phyloP scores from a whole-genome alignment of 495 filamentous ascomycete species.

The Cercophora sp. region DNA sequence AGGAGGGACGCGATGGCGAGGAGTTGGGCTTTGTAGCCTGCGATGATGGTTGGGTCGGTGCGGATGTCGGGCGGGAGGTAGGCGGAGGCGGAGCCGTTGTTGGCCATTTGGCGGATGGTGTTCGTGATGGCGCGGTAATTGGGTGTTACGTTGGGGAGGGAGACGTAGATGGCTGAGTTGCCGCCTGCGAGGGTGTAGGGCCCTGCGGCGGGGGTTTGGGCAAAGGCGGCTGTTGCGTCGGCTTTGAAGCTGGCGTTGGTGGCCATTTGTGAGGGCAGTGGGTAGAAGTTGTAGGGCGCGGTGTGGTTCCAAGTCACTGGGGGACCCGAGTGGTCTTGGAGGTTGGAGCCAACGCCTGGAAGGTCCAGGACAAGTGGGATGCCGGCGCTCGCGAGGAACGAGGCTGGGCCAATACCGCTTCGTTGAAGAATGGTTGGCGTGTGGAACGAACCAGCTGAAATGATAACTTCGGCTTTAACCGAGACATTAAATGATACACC shows the following conservation, averaged over 20 bases:
- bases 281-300: conserved; percentile 12
- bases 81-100: not conserved
- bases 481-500: not conserved
- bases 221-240: conserved; percentile 16
- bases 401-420: not conserved
- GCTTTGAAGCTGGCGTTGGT: conserved; percentile 18
- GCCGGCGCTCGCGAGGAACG: not conserved
- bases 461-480: not conserved
- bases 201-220: conserved; percentile 19
- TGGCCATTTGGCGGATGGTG: conserved; percentile 10
- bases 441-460: not conserved
- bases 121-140: conserved; percentile 12
- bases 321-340: conserved; percentile 1
- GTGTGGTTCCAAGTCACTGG: not conserved
- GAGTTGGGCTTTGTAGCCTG: conserved; percentile 25
- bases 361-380: not conserved
- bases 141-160: conserved; percentile 19
- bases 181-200: conserved; percentile 23
- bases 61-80: conserved; percentile 14
- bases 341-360: conserved; percentile 2
- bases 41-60: conserved; percentile 13
- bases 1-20: conserved; percentile 13
- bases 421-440: not conserved
- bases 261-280: conserved; percentile 16
- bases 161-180: conserved; percentile 25